Evolutionary conservation across 1,139 yeast genomes (phyloP).

Genomic region (Candida sp.): DNA sequence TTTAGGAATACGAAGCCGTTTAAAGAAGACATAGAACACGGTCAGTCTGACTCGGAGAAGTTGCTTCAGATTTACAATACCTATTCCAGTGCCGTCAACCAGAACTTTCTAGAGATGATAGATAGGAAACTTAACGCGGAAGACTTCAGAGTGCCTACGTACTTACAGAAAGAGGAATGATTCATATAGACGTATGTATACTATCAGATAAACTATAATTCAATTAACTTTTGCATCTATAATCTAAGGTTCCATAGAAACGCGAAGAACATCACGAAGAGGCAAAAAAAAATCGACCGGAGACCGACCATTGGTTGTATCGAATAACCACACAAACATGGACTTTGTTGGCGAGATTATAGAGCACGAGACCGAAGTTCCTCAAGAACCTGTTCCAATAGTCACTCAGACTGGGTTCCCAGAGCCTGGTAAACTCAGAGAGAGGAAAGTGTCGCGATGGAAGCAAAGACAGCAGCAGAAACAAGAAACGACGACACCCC

Average conservation of each 20-base stretch:
- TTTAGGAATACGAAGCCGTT: constrained; percentile 6
- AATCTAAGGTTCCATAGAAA: neutral
- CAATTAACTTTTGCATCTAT: neutral
- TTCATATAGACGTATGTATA: constrained; percentile 5
- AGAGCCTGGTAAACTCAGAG: constrained; percentile 27
- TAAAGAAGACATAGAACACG: constrained; percentile 10
- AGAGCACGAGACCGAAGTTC: constrained; percentile 58
- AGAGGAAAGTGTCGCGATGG: constrained; percentile 29
- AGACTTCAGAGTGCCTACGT: constrained; percentile 12
- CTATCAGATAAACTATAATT: neutral
- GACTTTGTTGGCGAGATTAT: constrained; percentile 78
- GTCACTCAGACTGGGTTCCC: constrained; percentile 47
- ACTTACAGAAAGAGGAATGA: constrained; percentile 3
- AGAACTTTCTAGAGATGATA: constrained; percentile 21
- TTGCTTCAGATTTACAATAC: constrained; percentile 11
- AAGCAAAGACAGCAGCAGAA: constrained; percentile 17
- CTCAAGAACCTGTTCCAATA: constrained; percentile 24
- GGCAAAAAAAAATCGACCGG: constrained; percentile 1
- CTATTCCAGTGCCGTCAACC: constrained; percentile 19
- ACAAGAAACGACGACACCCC: constrained; percentile 2
- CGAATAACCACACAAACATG: constrained; percentile 36
- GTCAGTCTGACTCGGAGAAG: constrained; percentile 2
- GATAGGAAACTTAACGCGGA: constrained; percentile 20
- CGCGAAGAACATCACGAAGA: neutral
- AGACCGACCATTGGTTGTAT: no score